Percentiles rank a stretch among this genome's conserved stretches.
Conservation (phyloP, 2,329 filamentous ascomycete genomes). For the Sporothrix variecibatus region DNA sequence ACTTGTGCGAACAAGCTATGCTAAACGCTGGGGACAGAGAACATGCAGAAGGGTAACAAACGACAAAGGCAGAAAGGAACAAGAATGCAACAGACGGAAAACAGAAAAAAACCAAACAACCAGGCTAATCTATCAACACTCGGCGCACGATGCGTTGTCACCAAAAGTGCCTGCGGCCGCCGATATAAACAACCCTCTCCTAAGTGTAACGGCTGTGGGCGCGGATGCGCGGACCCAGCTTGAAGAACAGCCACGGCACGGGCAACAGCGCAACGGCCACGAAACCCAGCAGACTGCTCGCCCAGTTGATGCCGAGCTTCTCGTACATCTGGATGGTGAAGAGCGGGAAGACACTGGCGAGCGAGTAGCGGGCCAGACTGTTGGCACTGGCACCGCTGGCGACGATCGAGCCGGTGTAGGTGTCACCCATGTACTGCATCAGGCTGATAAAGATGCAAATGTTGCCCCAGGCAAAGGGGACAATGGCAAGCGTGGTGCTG, state of each 20-base stretch:
- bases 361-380: constrained; percentile 55
- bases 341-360: constrained; percentile 60
- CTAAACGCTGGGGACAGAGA: neutral
- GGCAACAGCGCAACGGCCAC: constrained; percentile 51
- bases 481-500: constrained; percentile 52
- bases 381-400: constrained; percentile 63
- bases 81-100: neutral
- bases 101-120: neutral
- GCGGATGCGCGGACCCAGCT: constrained; percentile 48
- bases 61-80: neutral
- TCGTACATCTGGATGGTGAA: constrained; percentile 60
- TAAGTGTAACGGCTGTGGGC: constrained; percentile 41
- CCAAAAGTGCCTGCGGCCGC: too few relatives aligned
- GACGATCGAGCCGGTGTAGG: constrained; percentile 56
- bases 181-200: neutral
- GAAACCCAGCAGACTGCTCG: constrained; percentile 50
- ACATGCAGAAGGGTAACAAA: neutral
- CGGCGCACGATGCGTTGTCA: neutral
- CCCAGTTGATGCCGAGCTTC: constrained; percentile 49
- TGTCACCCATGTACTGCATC: constrained; percentile 56
- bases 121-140: neutral
- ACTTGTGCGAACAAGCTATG: constrained; percentile 14
- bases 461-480: constrained; percentile 62
- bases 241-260: constrained; percentile 56
- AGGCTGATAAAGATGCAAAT: constrained; percentile 59